Evolutionary conservation across 176 grass and related monocot genomes (phyloP).

Genomic region (Bonia amplexicaulis): DNA sequence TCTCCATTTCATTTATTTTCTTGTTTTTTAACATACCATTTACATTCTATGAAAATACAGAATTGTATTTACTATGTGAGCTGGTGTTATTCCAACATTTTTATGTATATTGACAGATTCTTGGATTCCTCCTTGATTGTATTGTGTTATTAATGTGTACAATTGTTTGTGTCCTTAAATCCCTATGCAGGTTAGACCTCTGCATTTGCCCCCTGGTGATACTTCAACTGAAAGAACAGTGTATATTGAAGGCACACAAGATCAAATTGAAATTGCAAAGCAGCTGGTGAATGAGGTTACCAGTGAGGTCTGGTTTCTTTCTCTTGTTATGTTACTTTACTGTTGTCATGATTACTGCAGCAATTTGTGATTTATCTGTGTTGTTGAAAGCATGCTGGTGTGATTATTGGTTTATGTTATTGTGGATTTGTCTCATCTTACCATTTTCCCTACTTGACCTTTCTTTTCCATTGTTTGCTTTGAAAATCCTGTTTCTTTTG

Average conservation of each 20-base stretch:
- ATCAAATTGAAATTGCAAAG: slow-evolving; percentile 93
- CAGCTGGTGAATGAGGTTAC: slow-evolving; percentile 88
- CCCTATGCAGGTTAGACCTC: slow-evolving; percentile 69
- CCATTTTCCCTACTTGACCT: not conserved
- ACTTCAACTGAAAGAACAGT: slow-evolving; percentile 82
- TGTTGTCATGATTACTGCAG: slow-evolving; percentile 15
- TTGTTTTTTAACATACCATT: not conserved
- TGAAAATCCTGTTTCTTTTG: not conserved
- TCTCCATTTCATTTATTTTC: not conserved
- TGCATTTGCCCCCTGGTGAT: slow-evolving; percentile 91
- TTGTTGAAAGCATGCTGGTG: slow-evolving; percentile 13
- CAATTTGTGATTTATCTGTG: slow-evolving; percentile 11
- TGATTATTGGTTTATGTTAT: slow-evolving; percentile 14
- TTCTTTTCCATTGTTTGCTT: not conserved
- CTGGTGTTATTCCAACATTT: not conserved
- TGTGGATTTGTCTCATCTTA: not conserved
- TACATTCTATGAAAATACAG: not conserved
- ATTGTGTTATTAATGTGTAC: not conserved
- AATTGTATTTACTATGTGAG: not conserved
- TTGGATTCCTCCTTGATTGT: not conserved
- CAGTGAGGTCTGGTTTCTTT: slow-evolving; percentile 66
- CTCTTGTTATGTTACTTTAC: slow-evolving; percentile 1
- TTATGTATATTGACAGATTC: not conserved
- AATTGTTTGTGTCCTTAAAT: slow-evolving; percentile 22
- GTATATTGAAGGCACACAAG: slow-evolving; percentile 77